Base-by-base conservation (phyloP, 2,329 filamentous ascomycete genomes). In the Calonectria henricotiae region DNA sequence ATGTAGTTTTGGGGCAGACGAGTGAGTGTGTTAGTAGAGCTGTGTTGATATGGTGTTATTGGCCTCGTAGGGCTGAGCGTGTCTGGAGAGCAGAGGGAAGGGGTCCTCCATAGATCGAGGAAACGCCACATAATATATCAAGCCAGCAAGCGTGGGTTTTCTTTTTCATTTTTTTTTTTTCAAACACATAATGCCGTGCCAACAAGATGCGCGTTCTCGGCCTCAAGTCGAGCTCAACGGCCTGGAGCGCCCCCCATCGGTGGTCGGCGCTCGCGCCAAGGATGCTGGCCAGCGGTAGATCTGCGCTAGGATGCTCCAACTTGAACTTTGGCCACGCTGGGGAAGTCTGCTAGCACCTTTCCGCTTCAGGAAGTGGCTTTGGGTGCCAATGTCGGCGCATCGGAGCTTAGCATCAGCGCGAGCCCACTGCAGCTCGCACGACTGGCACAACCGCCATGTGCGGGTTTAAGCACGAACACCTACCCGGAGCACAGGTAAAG, bases 351-450 rank as follows among this genome's bases (percentile, higher is more conserved):
- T 20, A 11, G 23, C 58, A 46, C 44, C 63, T 39, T 76, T 62
- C 75, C 75, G 51, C 37, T 75, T 75, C 68, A 32, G 73, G 73
- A 63, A 43, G 47, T 41, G 25, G 23, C 41, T 35, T 25, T 47
- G 46, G 60, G 55, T 65, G 65, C 61, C 35, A 67, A 69, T 39
- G 72, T 78, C 76, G 76, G 76, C 51, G 70, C 51, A 63, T 77
- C 74, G 58, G 68, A 62, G 62, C 55, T 75, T 74, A 65, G n/a
- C 60, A 41, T 46, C 55, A 64, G 72, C 76, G 76, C 76, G 76
- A 78, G 43, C 20, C 44, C 30, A n/a, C 37, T 20, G 49, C 49
- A 17, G 43, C 47, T 41, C 37, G 39, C 44, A 17, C 5, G 44
- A 39, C n/a, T 20, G 5, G 41, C 43, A 62, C 41, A 15, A 11